Base-by-base conservation (phyloP, 106 monocot species). In the Dendrobium chrysotoxum region DNA sequence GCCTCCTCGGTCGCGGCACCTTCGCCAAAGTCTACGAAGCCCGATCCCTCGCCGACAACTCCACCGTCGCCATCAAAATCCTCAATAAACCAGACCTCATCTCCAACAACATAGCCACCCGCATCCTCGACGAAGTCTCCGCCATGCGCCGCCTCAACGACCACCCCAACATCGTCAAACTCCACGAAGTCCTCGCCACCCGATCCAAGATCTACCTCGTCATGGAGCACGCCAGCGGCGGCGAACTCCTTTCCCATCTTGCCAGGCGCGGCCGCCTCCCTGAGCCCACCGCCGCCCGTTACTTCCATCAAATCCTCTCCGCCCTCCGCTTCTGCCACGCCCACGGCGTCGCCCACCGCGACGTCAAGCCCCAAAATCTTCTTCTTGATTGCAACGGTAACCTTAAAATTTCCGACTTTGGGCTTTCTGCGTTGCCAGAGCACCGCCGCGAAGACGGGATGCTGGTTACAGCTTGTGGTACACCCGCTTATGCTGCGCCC, bases 301-400 rank as follows among this genome's bases (percentile, higher is more conserved):
- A 89, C 77, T 93, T 96, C 80, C 85, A 81, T 40, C 96, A 96
- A 82, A 88, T 96, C 12, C 65, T 93, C 81, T 89, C 89, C 40
- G 93, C 96, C 45, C 88, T 96, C 66, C 78, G 80, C 70, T 96
- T 89, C 87, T 96, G 89, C 85, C 93, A 93, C 82, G 82, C 86
- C 5, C 89, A 91, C 28, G 96, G 93, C 44, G 84, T 96, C 38
- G 83, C 85, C 68, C 96, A 96, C 85, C 86, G 96, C 17, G 96
- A 96, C 66, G 83, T 96, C 53, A 96, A 96, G 83, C 91, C 86
- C 21, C 88, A 96, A 81, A 93, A 96, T 76, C 86, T 96, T 58
- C 88, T 96, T 38, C 81, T 96, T 75, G 90, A 91, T 79, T 77
- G 82, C 23, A 46, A 80, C 30, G 93, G 89, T 23, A 82, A 79